Conservation (phyloP, 225 moss, liverwort and hornwort species). For the Thuidium tamariscinum region DNA sequence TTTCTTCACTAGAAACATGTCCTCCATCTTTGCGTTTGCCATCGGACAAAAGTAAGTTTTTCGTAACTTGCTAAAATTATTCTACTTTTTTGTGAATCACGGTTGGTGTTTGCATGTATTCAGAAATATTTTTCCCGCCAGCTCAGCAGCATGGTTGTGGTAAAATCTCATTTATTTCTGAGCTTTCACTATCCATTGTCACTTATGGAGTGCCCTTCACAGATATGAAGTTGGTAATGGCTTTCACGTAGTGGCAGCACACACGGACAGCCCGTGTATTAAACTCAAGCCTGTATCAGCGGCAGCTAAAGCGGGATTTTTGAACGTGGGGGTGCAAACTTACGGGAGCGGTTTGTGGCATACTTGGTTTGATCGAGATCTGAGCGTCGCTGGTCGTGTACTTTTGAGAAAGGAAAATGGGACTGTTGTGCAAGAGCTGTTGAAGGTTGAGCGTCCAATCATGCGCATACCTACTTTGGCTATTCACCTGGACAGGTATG, state of each 20-base stretch:
- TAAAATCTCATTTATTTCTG: background rate
- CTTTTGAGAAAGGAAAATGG: conserved; percentile 43
- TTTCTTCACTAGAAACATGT: conserved; percentile 85
- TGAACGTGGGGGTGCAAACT: conserved; percentile 78
- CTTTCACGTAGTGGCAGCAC: conserved; percentile 75
- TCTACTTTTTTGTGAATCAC: background rate
- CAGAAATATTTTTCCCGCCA: background rate
- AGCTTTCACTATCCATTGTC: background rate
- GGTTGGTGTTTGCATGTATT: background rate
- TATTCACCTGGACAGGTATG: conserved; percentile 71
- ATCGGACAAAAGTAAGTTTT: conserved; percentile 53
- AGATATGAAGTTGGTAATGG: conserved; percentile 74
- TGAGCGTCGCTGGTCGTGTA: conserved; percentile 78
- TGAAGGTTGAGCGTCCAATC: conserved; percentile 68
- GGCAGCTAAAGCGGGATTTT: conserved; percentile 56
- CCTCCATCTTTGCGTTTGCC: conserved; percentile 83
- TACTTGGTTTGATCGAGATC: conserved; percentile 90
- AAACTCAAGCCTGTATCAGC: conserved; percentile 88
- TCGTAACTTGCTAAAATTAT: background rate
- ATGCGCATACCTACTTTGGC: conserved; percentile 83
- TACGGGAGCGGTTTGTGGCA: conserved; percentile 80
- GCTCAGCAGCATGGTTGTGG: background rate
- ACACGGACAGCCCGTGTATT: conserved; percentile 89
- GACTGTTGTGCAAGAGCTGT: conserved; percentile 57
- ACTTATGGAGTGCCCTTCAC: background rate